Evolutionary conservation across 2,329 filamentous ascomycete genomes (phyloP).

Genomic region (Plectosphaerella sp.): DNA sequence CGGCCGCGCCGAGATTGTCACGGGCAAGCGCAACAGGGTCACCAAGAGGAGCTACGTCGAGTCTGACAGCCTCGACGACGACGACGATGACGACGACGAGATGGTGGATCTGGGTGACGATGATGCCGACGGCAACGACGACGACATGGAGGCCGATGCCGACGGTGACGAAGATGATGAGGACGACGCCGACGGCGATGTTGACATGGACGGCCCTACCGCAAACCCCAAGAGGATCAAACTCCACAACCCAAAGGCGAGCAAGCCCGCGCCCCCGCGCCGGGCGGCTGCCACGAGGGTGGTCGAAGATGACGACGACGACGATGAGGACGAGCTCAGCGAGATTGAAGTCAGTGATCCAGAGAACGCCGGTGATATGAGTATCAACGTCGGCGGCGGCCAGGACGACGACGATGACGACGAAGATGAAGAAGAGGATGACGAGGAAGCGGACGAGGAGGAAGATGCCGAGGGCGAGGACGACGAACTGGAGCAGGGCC

Average conservation of each 20-base stretch:
- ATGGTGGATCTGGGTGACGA: constrained; percentile 26
- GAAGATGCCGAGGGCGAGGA: constrained; percentile 35
- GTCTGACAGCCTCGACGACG: constrained; percentile 39
- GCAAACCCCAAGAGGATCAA: constrained; percentile 10
- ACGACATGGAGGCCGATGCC: constrained; percentile 22
- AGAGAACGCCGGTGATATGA: constrained; percentile 19
- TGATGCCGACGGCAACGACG: constrained; percentile 23
- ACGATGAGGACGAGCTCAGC: constrained; percentile 13
- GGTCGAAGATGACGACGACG: constrained; percentile 14
- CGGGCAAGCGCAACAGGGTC: constrained; percentile 48
- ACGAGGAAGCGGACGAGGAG: constrained; percentile 35
- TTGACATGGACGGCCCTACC: constrained; percentile 38
- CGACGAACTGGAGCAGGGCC: neutral
- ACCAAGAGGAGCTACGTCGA: constrained; percentile 58
- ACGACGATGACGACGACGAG: constrained; percentile 27
- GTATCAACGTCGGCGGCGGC: constrained; percentile 25
- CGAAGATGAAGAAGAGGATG: constrained; percentile 30
- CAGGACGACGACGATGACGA: constrained; percentile 19
- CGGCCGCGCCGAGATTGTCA: constrained; percentile 40
- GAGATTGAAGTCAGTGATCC: constrained; percentile 19
- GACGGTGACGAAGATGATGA: constrained; percentile 29
- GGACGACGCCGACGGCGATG: constrained; percentile 31
- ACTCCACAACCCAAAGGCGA: constrained; percentile 11
- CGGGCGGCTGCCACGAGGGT: constrained; percentile 12
- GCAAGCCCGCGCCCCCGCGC: constrained; percentile 3